Evolutionary conservation across 495 filamentous ascomycete genomes (phyloP).

Genomic region (Cercophora newfieldiana): DNA sequence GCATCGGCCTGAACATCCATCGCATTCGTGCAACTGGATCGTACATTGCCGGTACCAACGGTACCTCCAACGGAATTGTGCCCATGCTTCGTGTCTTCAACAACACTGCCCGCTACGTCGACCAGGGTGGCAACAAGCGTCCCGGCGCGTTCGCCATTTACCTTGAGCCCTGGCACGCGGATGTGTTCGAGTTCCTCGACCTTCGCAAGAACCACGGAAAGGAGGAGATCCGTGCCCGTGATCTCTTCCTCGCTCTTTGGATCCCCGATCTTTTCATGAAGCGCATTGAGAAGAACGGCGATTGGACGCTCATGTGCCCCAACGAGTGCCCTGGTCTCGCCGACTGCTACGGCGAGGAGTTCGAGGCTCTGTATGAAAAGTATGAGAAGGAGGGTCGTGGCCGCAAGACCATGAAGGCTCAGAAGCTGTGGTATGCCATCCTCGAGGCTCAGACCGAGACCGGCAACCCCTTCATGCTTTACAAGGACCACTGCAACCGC

Average conservation of each 20-base stretch:
- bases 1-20: constrained; percentile 94
- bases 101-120: constrained; percentile 97
- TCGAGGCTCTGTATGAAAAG: constrained; percentile 89
- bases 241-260: constrained; percentile 97
- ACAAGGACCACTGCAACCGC: constrained; percentile 96
- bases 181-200: constrained; percentile 96
- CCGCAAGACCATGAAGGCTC: constrained; percentile 87
- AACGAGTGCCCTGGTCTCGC: constrained; percentile 92
- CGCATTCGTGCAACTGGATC: constrained; percentile 94
- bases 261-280: constrained; percentile 99
- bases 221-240: constrained; percentile 93
- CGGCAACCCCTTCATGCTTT: constrained; percentile 98
- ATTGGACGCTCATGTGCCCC: constrained; percentile 97
- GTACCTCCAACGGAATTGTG: constrained; percentile 94
- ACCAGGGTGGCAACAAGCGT: constrained; percentile 99
- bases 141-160: constrained; percentile 98
- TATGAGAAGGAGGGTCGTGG: constrained; percentile 90
- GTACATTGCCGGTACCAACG: constrained; percentile 96
- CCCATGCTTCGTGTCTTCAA: constrained; percentile 99
- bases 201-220: constrained; percentile 99
- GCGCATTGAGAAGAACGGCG: constrained; percentile 90
- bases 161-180: constrained; percentile 98
- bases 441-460: constrained; percentile 98
- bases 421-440: constrained; percentile 99
- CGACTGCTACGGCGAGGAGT: constrained; percentile 96